Base-by-base conservation (phyloP, 164 flowering plant genomes). In the Houttuynia cordata region DNA sequence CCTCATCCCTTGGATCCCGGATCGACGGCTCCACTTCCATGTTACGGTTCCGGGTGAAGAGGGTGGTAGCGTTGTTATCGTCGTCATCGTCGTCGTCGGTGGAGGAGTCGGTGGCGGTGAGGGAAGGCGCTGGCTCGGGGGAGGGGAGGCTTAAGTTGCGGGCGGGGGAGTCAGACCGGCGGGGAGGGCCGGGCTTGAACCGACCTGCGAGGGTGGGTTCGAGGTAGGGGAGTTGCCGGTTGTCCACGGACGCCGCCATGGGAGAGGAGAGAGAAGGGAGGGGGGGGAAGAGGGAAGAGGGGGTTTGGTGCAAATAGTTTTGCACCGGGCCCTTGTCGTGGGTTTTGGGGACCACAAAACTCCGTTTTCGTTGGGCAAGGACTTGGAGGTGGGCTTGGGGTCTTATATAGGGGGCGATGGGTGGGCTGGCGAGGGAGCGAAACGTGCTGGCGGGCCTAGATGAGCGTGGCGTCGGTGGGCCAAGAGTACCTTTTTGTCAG, bases 241-340 rank as follows among this genome's bases (percentile, higher is more conserved):
- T 79, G n/a, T 81, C 84, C 18, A 85, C 84, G 0, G 85, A 83
- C 15, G 94, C 80, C 68, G 94, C 85, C 97, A 90, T 87, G 54
- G 58, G 34, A n/a, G 51, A 23, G 15, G 34, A n/a, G 51, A 23
- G 15, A 39, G 24, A 13, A 12, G 17, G 24, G 37, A 47, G 56
- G 2, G 58, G 17, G 14, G 39, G 40, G 20, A 20, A 24, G 52
- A 60, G 42, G 22, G 25, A 10, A 21, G 53, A 15, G 14, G 17
- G 18, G 9, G 7, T 18, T 18, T 9, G 39, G 8, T n/a, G 17
- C 47, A 39, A 24, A 25, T 10, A 52, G 4, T 19, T 25, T 51
- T 22, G 14, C 19, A 41, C 56, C 25, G 58, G 53, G 57, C 37
- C 49, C 37, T 24, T 2, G 9, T 30, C 37, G 4, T 30, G 37